Base-by-base conservation (phyloP, 495 filamentous ascomycete species). In the Glarea lozoyensis region DNA sequence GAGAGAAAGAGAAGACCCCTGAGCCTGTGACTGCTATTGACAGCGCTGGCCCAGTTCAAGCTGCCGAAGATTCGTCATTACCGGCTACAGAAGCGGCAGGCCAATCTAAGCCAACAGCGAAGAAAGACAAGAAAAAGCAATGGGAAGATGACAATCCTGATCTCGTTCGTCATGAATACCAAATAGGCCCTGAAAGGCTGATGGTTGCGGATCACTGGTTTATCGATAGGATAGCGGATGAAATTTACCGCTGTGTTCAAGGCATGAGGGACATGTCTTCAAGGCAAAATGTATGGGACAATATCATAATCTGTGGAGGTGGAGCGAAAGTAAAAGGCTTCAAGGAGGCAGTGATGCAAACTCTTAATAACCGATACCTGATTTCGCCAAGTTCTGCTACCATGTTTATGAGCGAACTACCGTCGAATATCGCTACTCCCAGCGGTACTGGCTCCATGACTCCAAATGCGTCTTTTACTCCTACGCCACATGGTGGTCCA, bases 331-430 rank as follows among this genome's bases (percentile, higher is more conserved):
- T 96, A 36, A 76, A 80, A 65, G 90, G 88, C 52, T 88, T 97
- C 61, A 90, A 84, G 54, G 88, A 94, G 40, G 83, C 92, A 37
- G 72, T 98, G 29, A 60, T 96, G 30, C 68, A 78, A 24, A 87
- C 81, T 0, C 71, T 97, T 16, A 76, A 76, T 22, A 75, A 79
- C 46, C 90, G 87, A 51, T 93, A 92, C 58, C 68, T 94, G 27
- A 82, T 97, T 44, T 90, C 88, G 3, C 92, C 92, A 0, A 89
- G 84, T 31, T 80, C 79, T 2, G 88, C 83, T 17, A 95, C 88
- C 25, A 97, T 97, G 55, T 98, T 98, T 70, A 94, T 87, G 25
- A 93, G 86, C 34, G 92, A 98, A 62, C 77, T 98, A 24, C 88
- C 88, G 15, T 92, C 85, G 1, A 86, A 88, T 61, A 73, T 94